Evolutionary conservation across 768 basidiomycete genomes (phyloP), one percentile per base, ranked within the genome.

Genomic region (Tulasnella sp.): DNA sequence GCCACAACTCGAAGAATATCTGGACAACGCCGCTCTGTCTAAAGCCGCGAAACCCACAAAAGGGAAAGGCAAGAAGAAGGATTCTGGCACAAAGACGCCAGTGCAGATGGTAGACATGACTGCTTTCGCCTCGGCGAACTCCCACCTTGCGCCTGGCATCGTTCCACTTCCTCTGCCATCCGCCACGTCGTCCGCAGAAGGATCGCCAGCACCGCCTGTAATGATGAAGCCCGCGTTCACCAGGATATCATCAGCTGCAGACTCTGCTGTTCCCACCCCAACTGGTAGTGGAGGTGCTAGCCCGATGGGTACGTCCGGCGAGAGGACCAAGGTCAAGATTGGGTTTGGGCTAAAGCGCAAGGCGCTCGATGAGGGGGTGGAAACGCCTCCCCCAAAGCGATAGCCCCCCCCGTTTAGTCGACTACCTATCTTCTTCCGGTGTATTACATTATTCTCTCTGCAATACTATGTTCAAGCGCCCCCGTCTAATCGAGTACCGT

Each of bases 1-100:
- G 6, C 94, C 94, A n/a, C 94, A 95, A 86, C 91, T 89, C 6
- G 88, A 90, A 1, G 93, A 94, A 81, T 94, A 94, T 84, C 86
- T 96, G 77, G 94, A 96, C 81, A 87, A 91, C 21, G 93, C 93
- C 81, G 93, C 93, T 3, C 86, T 96, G 18, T 89, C 92, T 0
- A 96, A 96, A 84, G 92, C 92, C 10, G 31, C 78, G 46, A 95
- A 94, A 85, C 92, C 93, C 6, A 93, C 94, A 83, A 94, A 93
- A 85, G 87, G 88, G 79, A 58, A 48, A 27, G 92, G 91, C 85
- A 95, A 94, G 87, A 90, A 89, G 85, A 94, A 79, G 71, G 78
- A 94, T 83, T 92, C 92, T 79, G 83, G 85, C 5, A 88, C 86
- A 72, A 93, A 91, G 84, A 86, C 86, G 0, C 71, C 74, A 14